Base-by-base conservation (phyloP, 441 rosid species). In the Mallotus japonicus region DNA sequence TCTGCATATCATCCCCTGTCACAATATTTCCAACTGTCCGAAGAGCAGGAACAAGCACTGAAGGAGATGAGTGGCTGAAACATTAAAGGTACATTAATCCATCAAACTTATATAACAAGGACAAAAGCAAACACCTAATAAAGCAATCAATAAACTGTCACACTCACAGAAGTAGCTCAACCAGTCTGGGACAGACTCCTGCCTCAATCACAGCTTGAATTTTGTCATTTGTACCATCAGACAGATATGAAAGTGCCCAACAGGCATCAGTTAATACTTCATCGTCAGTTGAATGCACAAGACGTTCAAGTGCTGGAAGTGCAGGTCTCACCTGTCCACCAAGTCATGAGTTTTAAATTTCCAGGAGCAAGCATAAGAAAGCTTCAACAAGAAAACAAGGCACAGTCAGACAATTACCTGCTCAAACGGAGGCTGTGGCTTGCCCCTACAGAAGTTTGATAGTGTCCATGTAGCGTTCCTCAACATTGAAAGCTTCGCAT, bases 401-500 rank as follows among this genome's bases (percentile, higher is more conserved):
- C 40, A 19, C 55, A 73, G 32, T n/a, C 16, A 42, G 1, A 62
- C 3, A 69, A 64, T 60, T 51, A 89, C 97, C 92, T 84, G 87
- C 62, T 92, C 93, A 75, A 91, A 91, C 13, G 77, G 66, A 71
- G 95, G 95, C 71, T 86, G 95, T 47, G 97, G 97, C 83, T 89
- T 91, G 72, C 95, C 97, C 71, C 93, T 80, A 53, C 95, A 91
- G 70, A 91, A 91, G 78, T 87, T 90, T 32, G 93, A 90, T 40
- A 92, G 88, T 11, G 93, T 90, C 97, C 97, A 92, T 13, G 97
- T 90, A 72, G 92, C 97, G 83, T 88, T 92, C 80, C 92, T 85
- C 53, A 90, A 81, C 96, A 92, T 90, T 0, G 97, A 88, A 69
- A 90, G 87, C 76, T 90, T 88, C 19, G 92, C 85, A 75, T 86